A percentile compares a stretch with the other conserved stretches of the same genome.
phyloP scores from a whole-genome alignment of 257 asterid species.

The Cordia subcordata region DNA sequence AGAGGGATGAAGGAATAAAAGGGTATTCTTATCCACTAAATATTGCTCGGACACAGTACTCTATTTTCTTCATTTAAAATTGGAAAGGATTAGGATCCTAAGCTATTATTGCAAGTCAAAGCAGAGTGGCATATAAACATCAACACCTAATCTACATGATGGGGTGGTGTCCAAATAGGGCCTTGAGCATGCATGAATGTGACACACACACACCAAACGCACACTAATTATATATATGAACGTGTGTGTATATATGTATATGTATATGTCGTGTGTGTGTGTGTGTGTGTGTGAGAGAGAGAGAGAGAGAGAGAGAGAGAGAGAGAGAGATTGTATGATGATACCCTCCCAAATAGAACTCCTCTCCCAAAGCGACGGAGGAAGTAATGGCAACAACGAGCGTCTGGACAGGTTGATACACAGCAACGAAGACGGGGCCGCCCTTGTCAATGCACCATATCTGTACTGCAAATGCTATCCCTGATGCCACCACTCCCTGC shows the following conservation, averaged over 20 bases:
- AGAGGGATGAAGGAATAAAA: too few species aligned
- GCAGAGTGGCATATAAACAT: not conserved
- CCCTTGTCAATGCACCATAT: conserved; percentile 99
- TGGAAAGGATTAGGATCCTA: too few species aligned
- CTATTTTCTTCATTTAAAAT: too few species aligned
- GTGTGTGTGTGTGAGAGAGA: too few species aligned
- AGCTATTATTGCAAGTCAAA: not conserved
- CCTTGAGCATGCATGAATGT: conserved; percentile 16
- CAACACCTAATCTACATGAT: conserved; percentile 10
- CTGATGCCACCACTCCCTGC: conserved; percentile 99
- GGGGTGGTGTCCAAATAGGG: conserved; percentile 20
- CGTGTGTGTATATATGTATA: not conserved
- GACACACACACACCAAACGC: too few species aligned
- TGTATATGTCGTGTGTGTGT: too few species aligned
- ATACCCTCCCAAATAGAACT: conserved; percentile 95
- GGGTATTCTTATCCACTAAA: too few species aligned
- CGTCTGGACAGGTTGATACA: conserved; percentile 98
- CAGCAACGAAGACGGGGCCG: conserved; percentile 98
- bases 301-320: too few species aligned
- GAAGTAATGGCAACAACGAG: conserved; percentile 91
- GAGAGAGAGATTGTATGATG: too few species aligned
- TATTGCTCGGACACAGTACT: too few species aligned
- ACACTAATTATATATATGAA: too few species aligned
- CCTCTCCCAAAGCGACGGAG: conserved; percentile 70
- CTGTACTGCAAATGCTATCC: conserved; percentile 99